Conservation (phyloP, 208 protist species). For the Acanthamoeba triangularis region DNA sequence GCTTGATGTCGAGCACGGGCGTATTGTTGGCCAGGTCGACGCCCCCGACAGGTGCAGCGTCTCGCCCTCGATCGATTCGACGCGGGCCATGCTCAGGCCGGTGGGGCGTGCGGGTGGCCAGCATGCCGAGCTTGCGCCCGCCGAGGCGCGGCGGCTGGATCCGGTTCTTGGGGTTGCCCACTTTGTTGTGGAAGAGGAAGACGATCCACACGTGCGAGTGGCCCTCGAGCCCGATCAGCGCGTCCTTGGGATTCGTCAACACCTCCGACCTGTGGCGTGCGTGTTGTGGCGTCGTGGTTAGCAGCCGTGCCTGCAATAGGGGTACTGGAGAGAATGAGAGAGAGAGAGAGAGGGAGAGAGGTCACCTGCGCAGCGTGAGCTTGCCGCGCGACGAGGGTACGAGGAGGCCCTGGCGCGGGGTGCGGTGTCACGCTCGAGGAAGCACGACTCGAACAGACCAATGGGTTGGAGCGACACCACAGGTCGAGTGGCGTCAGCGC, state of each 20-base stretch:
- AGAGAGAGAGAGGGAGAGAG: too few species aligned
- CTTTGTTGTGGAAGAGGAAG: conserved; percentile 90
- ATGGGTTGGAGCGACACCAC: conserved; percentile 75
- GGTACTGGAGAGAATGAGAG: conserved; percentile 48
- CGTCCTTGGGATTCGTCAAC: conserved; percentile 77
- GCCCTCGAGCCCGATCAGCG: conserved; percentile 87
- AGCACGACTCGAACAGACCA: conserved; percentile 82
- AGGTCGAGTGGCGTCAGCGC: not conserved
- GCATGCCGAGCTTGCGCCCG: conserved; percentile 87
- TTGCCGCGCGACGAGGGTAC: conserved; percentile 75
- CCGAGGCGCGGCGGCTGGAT: conserved; percentile 83
- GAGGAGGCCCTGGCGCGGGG: conserved; percentile 83
- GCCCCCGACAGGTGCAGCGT: conserved; percentile 76
- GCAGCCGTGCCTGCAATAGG: not conserved
- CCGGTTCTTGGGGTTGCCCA: conserved; percentile 68
- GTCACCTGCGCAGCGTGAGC: conserved; percentile 39
- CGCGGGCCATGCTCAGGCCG: conserved; percentile 64
- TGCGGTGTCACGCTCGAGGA: conserved; percentile 80
- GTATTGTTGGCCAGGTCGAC: conserved; percentile 85
- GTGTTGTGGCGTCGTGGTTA: too few species aligned
- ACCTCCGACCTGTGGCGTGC: not conserved
- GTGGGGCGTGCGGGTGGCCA: conserved; percentile 89
- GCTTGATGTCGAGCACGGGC: conserved; percentile 88
- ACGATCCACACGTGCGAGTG: conserved; percentile 90
- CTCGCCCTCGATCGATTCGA: conserved; percentile 73